A percentile compares a stretch with the other conserved stretches of the same genome.
Conservation (phyloP, 176 grass and related monocot species). For the Carex pumila region DNA sequence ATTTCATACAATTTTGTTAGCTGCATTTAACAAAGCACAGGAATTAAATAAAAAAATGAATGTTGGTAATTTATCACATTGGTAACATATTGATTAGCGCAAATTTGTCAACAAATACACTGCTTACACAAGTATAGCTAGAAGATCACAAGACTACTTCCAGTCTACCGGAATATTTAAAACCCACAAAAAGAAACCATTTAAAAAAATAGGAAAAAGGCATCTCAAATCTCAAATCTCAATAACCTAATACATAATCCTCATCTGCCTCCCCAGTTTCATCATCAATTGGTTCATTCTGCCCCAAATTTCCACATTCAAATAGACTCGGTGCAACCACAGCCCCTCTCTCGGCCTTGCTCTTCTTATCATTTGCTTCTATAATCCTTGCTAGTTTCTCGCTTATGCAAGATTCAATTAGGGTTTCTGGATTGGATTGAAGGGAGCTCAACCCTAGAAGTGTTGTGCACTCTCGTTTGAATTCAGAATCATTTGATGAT, state of each 20-base stretch:
- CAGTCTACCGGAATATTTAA: not conserved
- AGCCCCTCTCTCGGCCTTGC: conserved; percentile 5
- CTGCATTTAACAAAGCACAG: not conserved
- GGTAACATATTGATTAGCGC: not conserved
- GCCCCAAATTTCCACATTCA: conserved; percentile 1
- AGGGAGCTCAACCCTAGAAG: conserved; percentile 23
- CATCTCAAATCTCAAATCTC: not conserved
- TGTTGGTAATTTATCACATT: not conserved
- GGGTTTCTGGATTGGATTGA: conserved; percentile 19
- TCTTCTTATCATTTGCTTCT: conserved; percentile 22
- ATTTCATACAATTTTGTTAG: not conserved
- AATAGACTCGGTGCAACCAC: conserved; percentile 3
- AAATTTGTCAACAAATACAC: not conserved
- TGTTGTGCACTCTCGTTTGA: conserved; percentile 11
- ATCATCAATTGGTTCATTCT: conserved; percentile 3
- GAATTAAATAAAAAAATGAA: not conserved
- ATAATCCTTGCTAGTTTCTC: conserved; percentile 11
- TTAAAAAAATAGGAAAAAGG: not conserved
- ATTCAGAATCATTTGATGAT: conserved; percentile 23
- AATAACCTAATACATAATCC: conserved; percentile 17
- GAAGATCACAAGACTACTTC: not conserved
- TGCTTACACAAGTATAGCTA: not conserved
- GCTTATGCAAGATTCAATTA: conserved; percentile 22
- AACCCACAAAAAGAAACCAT: no score
- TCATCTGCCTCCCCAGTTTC: conserved; percentile 9